Base-by-base conservation (phyloP, 2,329 filamentous ascomycete genomes). In the Penicillium hesseltinei region DNA sequence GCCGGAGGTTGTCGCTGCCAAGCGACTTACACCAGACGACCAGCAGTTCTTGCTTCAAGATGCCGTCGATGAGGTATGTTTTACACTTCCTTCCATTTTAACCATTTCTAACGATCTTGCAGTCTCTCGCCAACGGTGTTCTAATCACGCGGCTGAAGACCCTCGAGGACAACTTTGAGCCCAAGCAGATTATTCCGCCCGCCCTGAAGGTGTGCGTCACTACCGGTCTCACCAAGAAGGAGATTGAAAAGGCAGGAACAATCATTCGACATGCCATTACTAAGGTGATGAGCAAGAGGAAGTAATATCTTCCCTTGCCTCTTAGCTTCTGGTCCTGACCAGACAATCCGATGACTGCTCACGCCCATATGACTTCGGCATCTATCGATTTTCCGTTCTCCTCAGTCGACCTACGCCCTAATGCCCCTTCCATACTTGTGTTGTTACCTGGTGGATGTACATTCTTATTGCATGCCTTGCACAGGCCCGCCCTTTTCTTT, bases 121-220 rank as follows among this genome's bases (percentile, higher is more conserved):
- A 96, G 92, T 82, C 87, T 55, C 84, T 97, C 54, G 83, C 87
- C 58, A 97, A 97, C 67, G 90, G 91, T 23, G 91, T 99, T 45
- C 81, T 99, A 57, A 89, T 99, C 69, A 94, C 91, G 1, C 84
- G 92, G 49, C 81, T 96, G 43, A 97, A 95, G 80, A 86, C 84
- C 36, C 85, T 89, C 71, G 89, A 91, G 1, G 82, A 89, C 59
- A 80, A 83, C 48, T 85, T 85, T 4, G 78, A 81, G 47, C 82
- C 86, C 15, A 88, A 88, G 70, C 89, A 92, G 57, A 82, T 85
- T 43, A 82, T 82, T 36, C 90, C 88, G 80, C 83, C 94, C 10
- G 91, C 91, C 0, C 82, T 99, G 61, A 97, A 97, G 77, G 85
- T 97, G 13, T 97, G 93, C 71, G 81, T 97, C 53, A 96, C 92